A percentile compares a stretch with the other conserved stretches of the same genome.
phyloP scores from a whole-genome alignment of 108 stramenopile species.

The Pseudonitzschia pungens region DNA sequence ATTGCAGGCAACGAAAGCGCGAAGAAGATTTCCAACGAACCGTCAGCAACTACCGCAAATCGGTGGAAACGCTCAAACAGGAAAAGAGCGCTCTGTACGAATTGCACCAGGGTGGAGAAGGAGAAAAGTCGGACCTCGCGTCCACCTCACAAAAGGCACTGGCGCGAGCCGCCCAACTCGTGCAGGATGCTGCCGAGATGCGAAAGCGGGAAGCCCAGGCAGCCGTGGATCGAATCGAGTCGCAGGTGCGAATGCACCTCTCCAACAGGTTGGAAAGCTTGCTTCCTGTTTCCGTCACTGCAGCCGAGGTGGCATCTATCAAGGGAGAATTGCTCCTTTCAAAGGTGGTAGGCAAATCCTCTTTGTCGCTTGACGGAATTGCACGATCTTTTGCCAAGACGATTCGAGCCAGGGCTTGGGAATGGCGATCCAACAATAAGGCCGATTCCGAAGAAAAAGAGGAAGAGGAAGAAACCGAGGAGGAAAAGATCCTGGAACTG shows the following conservation, averaged over 20 bases:
- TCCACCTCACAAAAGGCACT: constrained; percentile 81
- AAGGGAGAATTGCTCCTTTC: constrained; percentile 79
- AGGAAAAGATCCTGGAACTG: constrained; percentile 20
- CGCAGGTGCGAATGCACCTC: constrained; percentile 57
- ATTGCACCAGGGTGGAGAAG: constrained; percentile 69
- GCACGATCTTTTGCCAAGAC: constrained; percentile 62
- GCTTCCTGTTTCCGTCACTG: constrained; percentile 55
- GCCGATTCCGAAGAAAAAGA: constrained; percentile 31
- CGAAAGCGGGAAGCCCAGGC: constrained; percentile 72
- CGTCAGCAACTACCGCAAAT: constrained; percentile 73
- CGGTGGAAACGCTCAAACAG: constrained; percentile 68
- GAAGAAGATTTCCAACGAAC: constrained; percentile 86
- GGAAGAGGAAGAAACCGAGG: constrained; percentile 10
- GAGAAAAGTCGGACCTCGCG: constrained; percentile 65
- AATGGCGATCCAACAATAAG: constrained; percentile 47
- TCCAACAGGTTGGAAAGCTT: constrained; percentile 62
- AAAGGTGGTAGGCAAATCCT: constrained; percentile 73
- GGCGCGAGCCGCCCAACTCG: constrained; percentile 74
- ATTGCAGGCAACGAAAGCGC: constrained; percentile 72
- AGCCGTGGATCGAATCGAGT: constrained; percentile 64
- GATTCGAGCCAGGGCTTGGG: constrained; percentile 33
- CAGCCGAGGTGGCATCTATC: constrained; percentile 70
- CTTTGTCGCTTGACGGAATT: constrained; percentile 58
- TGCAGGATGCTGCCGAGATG: constrained; percentile 72
- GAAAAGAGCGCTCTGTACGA: constrained; percentile 79